Conservation (phyloP, 2,329 filamentous ascomycete genomes). For the Xylariales sp. region DNA sequence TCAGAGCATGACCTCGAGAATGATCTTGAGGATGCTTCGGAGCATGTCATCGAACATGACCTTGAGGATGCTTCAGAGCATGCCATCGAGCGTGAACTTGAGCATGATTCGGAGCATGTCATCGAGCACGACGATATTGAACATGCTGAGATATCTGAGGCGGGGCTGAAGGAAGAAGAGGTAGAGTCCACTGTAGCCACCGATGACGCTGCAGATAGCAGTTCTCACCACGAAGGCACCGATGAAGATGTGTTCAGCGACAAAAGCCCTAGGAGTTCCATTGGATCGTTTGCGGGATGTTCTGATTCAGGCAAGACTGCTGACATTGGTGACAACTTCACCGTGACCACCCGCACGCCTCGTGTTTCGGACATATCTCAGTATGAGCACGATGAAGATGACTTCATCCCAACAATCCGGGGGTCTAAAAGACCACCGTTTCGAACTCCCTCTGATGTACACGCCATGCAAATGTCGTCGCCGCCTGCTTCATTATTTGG, state of each 20-base stretch:
- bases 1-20: too few relatives aligned
- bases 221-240: conserved; percentile 43
- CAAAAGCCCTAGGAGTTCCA: conserved; percentile 51
- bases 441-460: conserved; percentile 64
- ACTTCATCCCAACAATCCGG: conserved; percentile 51
- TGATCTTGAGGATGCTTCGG: too few relatives aligned
- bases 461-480: conserved; percentile 68
- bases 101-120: too few relatives aligned
- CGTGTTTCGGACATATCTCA: conserved; percentile 49
- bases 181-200: background rate
- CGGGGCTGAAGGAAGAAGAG: conserved; percentile 12
- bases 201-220: conserved; percentile 36
- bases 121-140: conserved; percentile 17
- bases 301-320: conserved; percentile 23
- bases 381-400: conserved; percentile 31
- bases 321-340: conserved; percentile 24
- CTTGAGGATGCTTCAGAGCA: too few relatives aligned
- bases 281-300: conserved; percentile 42
- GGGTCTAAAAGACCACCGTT: conserved; percentile 60
- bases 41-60: too few relatives aligned
- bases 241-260: conserved; percentile 58
- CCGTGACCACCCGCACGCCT: conserved; percentile 30
- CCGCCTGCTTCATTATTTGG: conserved; percentile 51
- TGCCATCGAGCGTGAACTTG: too few relatives aligned
- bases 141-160: conserved; percentile 9